A percentile compares a stretch with the other conserved stretches of the same genome.
These are phyloP conservation scores for Neopestalotiopsis rosae DNA, from an alignment of 2,329 filamentous ascomycete species.

Conservation along the genomic window DNA sequence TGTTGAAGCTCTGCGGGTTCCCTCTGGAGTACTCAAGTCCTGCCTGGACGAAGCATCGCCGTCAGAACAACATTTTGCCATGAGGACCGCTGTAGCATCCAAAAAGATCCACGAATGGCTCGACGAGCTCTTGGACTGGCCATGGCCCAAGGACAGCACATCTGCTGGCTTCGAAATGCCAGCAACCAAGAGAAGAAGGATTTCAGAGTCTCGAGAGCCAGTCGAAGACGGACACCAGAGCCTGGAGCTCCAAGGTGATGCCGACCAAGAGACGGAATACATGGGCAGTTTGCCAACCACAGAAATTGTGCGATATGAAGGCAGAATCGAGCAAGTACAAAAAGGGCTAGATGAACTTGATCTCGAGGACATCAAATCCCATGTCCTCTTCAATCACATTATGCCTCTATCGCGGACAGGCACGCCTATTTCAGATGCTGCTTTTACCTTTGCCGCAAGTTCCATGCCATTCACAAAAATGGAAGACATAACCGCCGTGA, in stretches of 20 bases:
- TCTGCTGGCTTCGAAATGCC: conserved; percentile 61
- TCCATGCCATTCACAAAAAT: conserved; percentile 68
- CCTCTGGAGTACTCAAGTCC: conserved; percentile 56
- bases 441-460: conserved; percentile 41
- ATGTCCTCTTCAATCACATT: conserved; percentile 83
- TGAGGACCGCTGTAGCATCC: conserved; percentile 72
- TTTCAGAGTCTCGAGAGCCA: conserved; percentile 32
- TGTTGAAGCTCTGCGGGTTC: conserved; percentile 63
- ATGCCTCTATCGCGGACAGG: conserved; percentile 61
- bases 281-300: conserved; percentile 73
- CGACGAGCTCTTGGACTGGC: conserved; percentile 69
- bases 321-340: conserved; percentile 75
- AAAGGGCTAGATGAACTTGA: conserved; percentile 72
- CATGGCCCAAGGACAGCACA: conserved; percentile 57
- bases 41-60: conserved; percentile 69
- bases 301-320: conserved; percentile 72
- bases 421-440: conserved; percentile 53
- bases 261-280: conserved; percentile 49
- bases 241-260: conserved; percentile 21
- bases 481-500: conserved; percentile 87
- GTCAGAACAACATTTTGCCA: conserved; percentile 73
- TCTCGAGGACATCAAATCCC: conserved; percentile 86
- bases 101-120: conserved; percentile 77
- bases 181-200: conserved; percentile 44
- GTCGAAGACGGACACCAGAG: conserved; percentile 16